Evolutionary conservation across 805 yeast species (phyloP).

Genomic region (Hemisphaericaspora nanyangensis): DNA sequence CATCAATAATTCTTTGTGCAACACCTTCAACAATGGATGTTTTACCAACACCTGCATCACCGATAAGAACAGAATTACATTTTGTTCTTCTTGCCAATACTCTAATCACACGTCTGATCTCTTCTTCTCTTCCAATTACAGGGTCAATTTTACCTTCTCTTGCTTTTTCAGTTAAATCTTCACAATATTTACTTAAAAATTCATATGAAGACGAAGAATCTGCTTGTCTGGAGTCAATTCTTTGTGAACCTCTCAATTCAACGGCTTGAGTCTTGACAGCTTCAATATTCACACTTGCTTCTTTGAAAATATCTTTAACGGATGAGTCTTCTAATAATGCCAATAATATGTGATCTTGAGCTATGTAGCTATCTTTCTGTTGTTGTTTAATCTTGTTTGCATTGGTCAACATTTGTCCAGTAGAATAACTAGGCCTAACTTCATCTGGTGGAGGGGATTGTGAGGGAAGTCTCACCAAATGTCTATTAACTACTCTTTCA

Average conservation of each 20-base stretch:
- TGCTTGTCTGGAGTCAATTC: conserved; percentile 91
- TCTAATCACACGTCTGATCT: conserved; percentile 90
- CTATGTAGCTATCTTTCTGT: conserved; percentile 88
- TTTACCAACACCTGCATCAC: conserved; percentile 99
- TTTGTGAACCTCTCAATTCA: conserved; percentile 81
- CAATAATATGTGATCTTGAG: conserved; percentile 88
- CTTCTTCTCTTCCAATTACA: conserved; percentile 98
- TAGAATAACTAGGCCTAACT: conserved; percentile 68
- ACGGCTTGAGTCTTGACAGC: conserved; percentile 74
- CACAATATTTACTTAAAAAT: conserved; percentile 83
- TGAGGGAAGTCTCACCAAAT: conserved; percentile 78
- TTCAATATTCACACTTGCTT: conserved; percentile 62
- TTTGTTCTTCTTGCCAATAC: conserved; percentile 96
- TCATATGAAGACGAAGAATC: conserved; percentile 85
- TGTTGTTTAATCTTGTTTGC: conserved; percentile 77
- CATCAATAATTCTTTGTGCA: conserved; percentile 93
- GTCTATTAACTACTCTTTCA: conserved; percentile 75
- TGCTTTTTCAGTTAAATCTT: conserved; percentile 91
- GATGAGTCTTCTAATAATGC: conserved; percentile 80
- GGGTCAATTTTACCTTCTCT: conserved; percentile 95
- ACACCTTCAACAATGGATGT: conserved; percentile 98
- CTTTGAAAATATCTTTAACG: conserved; percentile 68
- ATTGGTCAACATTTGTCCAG: conserved; percentile 67
- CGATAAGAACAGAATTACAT: conserved; percentile 93
- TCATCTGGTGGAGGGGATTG: conserved; percentile 89